A percentile compares a stretch with the other conserved stretches of the same genome.
These are phyloP conservation scores for Trichophaea hybrida DNA, from an alignment of 2,329 filamentous ascomycete genomes.

Conservation along the genomic window DNA sequence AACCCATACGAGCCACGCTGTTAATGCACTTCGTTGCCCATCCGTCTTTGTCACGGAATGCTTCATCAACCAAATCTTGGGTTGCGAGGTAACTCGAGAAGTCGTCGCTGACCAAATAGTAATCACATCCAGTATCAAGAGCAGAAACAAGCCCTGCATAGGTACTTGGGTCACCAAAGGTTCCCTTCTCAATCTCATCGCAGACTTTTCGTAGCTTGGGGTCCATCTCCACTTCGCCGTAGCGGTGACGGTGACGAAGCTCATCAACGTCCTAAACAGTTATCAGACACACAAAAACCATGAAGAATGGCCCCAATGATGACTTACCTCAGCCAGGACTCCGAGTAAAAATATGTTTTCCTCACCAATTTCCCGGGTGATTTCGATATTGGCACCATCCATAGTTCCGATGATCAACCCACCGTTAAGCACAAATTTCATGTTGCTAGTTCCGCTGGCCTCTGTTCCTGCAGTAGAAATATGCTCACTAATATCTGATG, in stretches of 20 bases:
- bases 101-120: constrained; percentile 94
- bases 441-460: constrained; percentile 53
- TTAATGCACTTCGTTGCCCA: constrained; percentile 86
- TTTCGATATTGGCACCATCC: constrained; percentile 96
- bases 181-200: constrained; percentile 60
- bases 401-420: constrained; percentile 96
- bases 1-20: constrained; percentile 72
- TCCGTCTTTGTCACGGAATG: constrained; percentile 79
- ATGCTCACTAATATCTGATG: constrained; percentile 93
- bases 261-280: constrained; percentile 63
- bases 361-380: constrained; percentile 90
- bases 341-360: constrained; percentile 98
- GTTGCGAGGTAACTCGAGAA: constrained; percentile 92
- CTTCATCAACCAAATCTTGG: constrained; percentile 77
- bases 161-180: constrained; percentile 62
- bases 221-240: constrained; percentile 66
- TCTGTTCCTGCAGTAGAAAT: constrained; percentile 97
- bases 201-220: constrained; percentile 68
- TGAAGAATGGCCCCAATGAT: neutral
- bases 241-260: constrained; percentile 77
- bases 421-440: constrained; percentile 98
- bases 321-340: constrained; percentile 57
- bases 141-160: constrained; percentile 75
- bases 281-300: constrained; percentile 2
- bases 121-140: constrained; percentile 86